phyloP scores from a whole-genome alignment of 1,139 yeast species.

The Meyerozyma smithsonii region DNA sequence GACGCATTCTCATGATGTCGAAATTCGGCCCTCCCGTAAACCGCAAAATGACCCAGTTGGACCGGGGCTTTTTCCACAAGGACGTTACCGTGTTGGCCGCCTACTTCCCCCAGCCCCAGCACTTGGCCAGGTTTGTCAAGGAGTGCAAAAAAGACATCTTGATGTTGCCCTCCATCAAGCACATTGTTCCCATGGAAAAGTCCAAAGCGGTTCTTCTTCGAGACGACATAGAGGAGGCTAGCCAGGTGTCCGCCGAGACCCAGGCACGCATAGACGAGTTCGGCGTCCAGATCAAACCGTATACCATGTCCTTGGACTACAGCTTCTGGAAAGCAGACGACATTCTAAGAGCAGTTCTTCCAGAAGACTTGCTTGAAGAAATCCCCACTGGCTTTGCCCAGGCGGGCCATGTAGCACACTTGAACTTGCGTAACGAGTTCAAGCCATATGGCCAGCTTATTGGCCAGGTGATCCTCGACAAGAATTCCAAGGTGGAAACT shows the following conservation, averaged over 20 bases:
- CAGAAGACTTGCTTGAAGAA: slow-evolving; percentile 64
- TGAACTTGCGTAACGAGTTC: slow-evolving; percentile 80
- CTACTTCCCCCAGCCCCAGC: slow-evolving; percentile 60
- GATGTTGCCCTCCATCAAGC: slow-evolving; percentile 59
- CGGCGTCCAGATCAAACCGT: slow-evolving; percentile 46
- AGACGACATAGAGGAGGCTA: slow-evolving; percentile 33
- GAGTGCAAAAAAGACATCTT: slow-evolving; percentile 52
- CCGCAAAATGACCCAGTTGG: slow-evolving; percentile 60
- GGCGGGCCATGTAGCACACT: slow-evolving; percentile 95
- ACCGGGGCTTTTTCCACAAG: slow-evolving; percentile 56
- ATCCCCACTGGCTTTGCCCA: slow-evolving; percentile 89
- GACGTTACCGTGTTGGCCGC: slow-evolving; percentile 62
- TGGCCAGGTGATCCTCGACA: slow-evolving; percentile 88
- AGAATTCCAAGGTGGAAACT: slow-evolving; percentile 71
- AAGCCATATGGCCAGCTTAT: slow-evolving; percentile 77
- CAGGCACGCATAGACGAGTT: slow-evolving; percentile 41
- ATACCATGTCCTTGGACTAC: slow-evolving; percentile 59
- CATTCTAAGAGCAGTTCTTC: slow-evolving; percentile 69
- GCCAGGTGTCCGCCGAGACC: slow-evolving; percentile 39
- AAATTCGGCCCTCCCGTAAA: slow-evolving; percentile 62
- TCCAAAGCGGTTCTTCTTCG: slow-evolving; percentile 62
- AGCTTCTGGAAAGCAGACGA: slow-evolving; percentile 88
- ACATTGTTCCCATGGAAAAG: slow-evolving; percentile 49
- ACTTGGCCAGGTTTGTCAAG: slow-evolving; percentile 53
- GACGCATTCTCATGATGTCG: slow-evolving; percentile 21